Evolutionary conservation across 805 yeast species (phyloP).

Genomic region (Scheffersomyces coipomensis): DNA sequence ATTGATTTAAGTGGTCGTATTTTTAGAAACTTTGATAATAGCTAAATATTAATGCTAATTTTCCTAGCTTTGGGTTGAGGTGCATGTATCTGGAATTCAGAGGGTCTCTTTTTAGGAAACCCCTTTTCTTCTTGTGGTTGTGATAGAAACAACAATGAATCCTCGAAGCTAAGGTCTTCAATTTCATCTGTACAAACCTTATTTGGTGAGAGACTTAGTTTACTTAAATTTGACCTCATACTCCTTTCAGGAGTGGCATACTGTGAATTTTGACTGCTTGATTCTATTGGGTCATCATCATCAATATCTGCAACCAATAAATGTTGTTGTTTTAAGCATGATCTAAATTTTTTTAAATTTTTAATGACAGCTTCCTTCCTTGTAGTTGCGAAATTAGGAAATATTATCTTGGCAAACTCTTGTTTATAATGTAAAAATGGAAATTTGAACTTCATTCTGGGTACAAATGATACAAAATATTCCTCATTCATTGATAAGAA

Average conservation of each 20-base stretch:
- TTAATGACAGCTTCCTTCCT: constrained; percentile 1
- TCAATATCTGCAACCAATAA: no score
- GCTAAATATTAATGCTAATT: no score
- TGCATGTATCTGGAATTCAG: no score
- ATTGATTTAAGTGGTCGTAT: no score
- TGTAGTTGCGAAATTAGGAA: constrained; percentile 5
- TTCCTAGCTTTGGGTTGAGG: no score
- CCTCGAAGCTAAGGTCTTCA: constrained; percentile 12
- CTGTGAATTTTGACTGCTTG: no score
- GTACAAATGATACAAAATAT: constrained; percentile 9
- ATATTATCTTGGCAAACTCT: constrained; percentile 4
- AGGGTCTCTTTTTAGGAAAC: neutral
- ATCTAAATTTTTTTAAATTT: constrained; percentile 8
- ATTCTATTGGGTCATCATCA: no score
- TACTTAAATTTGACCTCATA: neutral
- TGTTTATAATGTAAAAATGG: constrained; percentile 8
- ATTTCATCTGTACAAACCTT: constrained; percentile 4
- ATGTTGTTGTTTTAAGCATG: no score
- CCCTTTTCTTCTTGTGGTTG: constrained; percentile 8
- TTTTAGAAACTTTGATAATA: no score
- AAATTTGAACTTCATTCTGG: constrained; percentile 12
- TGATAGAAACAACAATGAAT: constrained; percentile 13
- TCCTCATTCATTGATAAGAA: constrained; percentile 1
- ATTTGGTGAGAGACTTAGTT: no score
- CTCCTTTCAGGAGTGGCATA: no score